Base-by-base conservation (phyloP, 1,284 basidiomycete genomes). In the Exobasidium rhododendri region DNA sequence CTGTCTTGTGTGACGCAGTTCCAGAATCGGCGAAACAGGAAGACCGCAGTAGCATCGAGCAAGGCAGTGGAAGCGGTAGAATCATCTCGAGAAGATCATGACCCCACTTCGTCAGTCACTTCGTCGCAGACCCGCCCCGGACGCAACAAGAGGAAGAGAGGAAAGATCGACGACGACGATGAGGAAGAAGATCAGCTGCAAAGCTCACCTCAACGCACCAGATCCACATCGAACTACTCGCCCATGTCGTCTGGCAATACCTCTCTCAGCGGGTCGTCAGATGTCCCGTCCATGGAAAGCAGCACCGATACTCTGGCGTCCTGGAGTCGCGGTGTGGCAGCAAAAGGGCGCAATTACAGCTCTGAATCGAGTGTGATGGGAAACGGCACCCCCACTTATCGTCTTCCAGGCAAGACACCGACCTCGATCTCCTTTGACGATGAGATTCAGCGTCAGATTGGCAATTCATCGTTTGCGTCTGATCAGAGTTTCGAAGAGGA, bases 21-120 rank as follows among this genome's bases (percentile, higher is more conserved):
- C 17, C 52, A 55, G 35, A 55, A 55, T 55, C 3, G 52, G 28
- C 31, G 52, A 26, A 55, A 55, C 29, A 20, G 52, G 4, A 55
- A 55, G 29, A 26, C 52, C 3, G 29, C n/a, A 26, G 52, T 31
- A 26, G 20, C 20, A 32, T n/a, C 50, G 26, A 17, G 24, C 3
- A n/a, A 17, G 3, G 40, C 3, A 45, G n/a, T n/a, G n/a, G n/a
- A 45, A 43, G 44, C 24, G n/a, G 24, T 22, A 45, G 10, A 45
- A n/a, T n/a, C n/a, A n/a, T n/a, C n/a, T n/a, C n/a, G n/a, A n/a
- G n/a, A n/a, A n/a, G n/a, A 45, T 17, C 3, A 45, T 4, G 3
- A 3, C 24, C 24, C 44, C 44, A 4, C 44, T 45, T 45, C 10
- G 10, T 3, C 24, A 43, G n/a, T n/a, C 40, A n/a, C 10, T 3